Base-by-base conservation (phyloP, 345 rosid genomes). In the Hirschfeldia incana region DNA sequence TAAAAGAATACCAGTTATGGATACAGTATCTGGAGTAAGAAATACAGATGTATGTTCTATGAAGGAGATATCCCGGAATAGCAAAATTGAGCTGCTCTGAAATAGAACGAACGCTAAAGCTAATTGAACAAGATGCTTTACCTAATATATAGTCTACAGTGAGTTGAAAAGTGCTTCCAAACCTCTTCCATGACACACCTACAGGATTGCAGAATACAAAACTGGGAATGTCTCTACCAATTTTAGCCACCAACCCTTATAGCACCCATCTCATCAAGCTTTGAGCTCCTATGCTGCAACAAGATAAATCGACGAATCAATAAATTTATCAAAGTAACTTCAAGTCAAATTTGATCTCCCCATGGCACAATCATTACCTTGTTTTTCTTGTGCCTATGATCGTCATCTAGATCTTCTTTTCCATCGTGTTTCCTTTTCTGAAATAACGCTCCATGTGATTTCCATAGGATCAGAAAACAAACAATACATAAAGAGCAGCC, bases 371-470 rank as follows among this genome's bases (percentile, higher is more conserved):
- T 21, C 64, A 69, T 86, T 88, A 95, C 99, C 99, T 93, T 90
- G 85, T 88, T 90, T 84, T 95, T 95, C 85, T 93, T 93, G 90
- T 87, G 97, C 84, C 88, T 87, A 72, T 91, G 93, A 84, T n/a
- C 78, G 51, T 91, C 98, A 82, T 85, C 93, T 8, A 88, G 82
- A 86, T 93, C 94, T 85, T 95, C 99, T 34, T 91, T 97, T 39
- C 96, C 98, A 66, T 86, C 95, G 53, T 91, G 99, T 87, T 91
- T 95, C 87, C 99, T 86, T 90, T 93, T 95, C 99, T 95, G 91
- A 82, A 83, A 77, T 70, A 81, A 42, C 11, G 29, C n/a, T 69
- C 63, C 65, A 21, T 21, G 21, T 21, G 21, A 21, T 21, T 21
- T 21, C 21, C 21, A 66, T 16, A 33, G 28, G 46, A 55, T 37